Conservation (phyloP, 2,329 filamentous ascomycete genomes). For the Sphaerulina musiva region DNA sequence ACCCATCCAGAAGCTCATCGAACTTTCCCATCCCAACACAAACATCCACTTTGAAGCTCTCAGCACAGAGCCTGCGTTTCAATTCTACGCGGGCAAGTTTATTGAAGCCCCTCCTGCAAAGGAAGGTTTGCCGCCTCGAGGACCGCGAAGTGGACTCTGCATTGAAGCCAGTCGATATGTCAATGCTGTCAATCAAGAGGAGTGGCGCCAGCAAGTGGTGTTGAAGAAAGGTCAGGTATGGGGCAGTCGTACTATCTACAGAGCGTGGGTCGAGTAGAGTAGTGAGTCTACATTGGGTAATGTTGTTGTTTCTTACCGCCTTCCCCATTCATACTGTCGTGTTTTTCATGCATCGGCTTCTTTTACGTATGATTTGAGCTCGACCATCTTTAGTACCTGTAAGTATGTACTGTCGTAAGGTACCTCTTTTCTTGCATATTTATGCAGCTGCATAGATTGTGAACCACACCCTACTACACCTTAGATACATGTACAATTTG, state of each 20-base stretch:
- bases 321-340: no score
- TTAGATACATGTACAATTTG: no score
- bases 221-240: conserved; percentile 81
- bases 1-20: conserved; percentile 61
- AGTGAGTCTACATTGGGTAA: no score
- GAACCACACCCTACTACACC: no score
- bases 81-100: conserved; percentile 88
- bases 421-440: no score
- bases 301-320: no score
- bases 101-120: conserved; percentile 65
- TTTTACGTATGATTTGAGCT: no score
- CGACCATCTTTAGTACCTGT: no score
- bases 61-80: conserved; percentile 92
- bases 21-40: conserved; percentile 66
- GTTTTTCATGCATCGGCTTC: no score
- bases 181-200: conserved; percentile 74
- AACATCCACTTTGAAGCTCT: conserved; percentile 77
- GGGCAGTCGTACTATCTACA: conserved; percentile 75
- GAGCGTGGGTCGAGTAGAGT: conserved; percentile 63
- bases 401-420: no score
- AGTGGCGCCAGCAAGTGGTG: conserved; percentile 71
- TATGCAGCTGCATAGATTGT: no score
- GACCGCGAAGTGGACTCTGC: conserved; percentile 71
- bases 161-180: conserved; percentile 88
- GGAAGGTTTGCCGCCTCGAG: conserved; percentile 55